phyloP scores from a whole-genome alignment of 345 rosid genomes.

The Eutrema heterophyllum region DNA sequence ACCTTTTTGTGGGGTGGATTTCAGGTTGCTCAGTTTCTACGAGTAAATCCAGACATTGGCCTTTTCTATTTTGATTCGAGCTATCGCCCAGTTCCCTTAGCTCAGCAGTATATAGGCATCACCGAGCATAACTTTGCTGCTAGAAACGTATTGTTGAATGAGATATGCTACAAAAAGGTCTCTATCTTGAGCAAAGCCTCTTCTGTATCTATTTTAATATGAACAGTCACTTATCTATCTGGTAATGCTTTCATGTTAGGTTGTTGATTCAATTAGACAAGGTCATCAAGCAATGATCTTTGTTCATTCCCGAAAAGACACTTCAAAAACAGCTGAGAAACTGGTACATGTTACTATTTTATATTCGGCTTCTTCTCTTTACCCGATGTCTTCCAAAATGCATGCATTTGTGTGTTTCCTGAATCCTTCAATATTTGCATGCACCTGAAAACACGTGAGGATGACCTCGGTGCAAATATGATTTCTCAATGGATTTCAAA shows the following conservation, averaged over 20 bases:
- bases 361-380: conserved; percentile 1
- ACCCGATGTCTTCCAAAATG: not conserved
- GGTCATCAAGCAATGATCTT: conserved; percentile 97
- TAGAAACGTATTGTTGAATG: conserved; percentile 77
- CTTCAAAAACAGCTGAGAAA: conserved; percentile 90
- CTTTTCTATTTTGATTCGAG: conserved; percentile 96
- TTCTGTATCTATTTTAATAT: conserved; percentile 6
- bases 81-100: conserved; percentile 97
- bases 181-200: conserved; percentile 8
- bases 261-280: conserved; percentile 78
- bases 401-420: conserved; percentile 12
- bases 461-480: conserved; percentile 5
- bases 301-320: conserved; percentile 97
- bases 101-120: conserved; percentile 95
- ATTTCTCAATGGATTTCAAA: not conserved
- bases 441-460: conserved; percentile 1
- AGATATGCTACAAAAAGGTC: conserved; percentile 95
- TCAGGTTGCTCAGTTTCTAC: conserved; percentile 94
- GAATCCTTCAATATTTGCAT: not conserved
- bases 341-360: conserved; percentile 45
- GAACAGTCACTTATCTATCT: conserved; percentile 20
- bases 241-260: conserved; percentile 41
- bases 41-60: conserved; percentile 88
- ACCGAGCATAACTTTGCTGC: conserved; percentile 87
- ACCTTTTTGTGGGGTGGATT: conserved; percentile 12